Conservation (phyloP, 306 rosid genomes). For the Castanea crenata region DNA sequence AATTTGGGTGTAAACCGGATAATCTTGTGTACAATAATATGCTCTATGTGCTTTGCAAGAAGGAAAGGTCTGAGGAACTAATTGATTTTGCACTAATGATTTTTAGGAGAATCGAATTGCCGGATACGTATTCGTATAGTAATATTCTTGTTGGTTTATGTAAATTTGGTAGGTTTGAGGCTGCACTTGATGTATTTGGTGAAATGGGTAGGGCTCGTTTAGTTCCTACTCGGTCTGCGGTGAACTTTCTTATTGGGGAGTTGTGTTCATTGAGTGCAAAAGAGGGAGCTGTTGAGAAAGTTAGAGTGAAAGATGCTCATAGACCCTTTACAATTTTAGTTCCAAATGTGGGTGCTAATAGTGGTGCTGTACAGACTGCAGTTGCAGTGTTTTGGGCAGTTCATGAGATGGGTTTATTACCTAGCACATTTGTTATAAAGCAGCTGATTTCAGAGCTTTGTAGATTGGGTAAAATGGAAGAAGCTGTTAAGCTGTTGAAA, state of each 20-base stretch:
- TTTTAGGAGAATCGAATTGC: slow-evolving; percentile 50
- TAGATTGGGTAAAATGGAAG: slow-evolving; percentile 50
- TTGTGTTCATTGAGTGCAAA: slow-evolving; percentile 58
- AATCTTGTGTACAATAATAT: slow-evolving; percentile 62
- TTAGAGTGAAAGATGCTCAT: slow-evolving; percentile 42
- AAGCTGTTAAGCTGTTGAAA: slow-evolving; percentile 50
- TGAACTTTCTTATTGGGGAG: slow-evolving; percentile 57
- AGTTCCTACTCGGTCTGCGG: slow-evolving; percentile 64
- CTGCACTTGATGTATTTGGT: slow-evolving; percentile 55
- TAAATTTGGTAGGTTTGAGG: slow-evolving; percentile 50
- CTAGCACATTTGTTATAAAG: slow-evolving; percentile 59
- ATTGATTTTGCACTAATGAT: slow-evolving; percentile 50
- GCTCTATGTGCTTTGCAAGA: slow-evolving; percentile 76
- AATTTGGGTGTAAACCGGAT: slow-evolving; percentile 61
- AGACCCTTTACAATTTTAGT: slow-evolving; percentile 56
- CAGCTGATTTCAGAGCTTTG: slow-evolving; percentile 60
- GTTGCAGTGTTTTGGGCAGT: slow-evolving; percentile 54
- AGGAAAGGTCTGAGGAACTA: slow-evolving; percentile 50
- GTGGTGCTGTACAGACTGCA: slow-evolving; percentile 58
- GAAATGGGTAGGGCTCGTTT: slow-evolving; percentile 51
- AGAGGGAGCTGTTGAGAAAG: slow-evolving; percentile 58
- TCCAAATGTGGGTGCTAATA: slow-evolving; percentile 52
- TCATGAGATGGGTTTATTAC: slow-evolving; percentile 42
- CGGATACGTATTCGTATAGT: slow-evolving; percentile 67
- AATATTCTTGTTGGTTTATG: slow-evolving; percentile 68